These are phyloP conservation scores for Pseudopithomyces chartarum DNA, from an alignment of 2,329 filamentous ascomycete genomes.

Conservation along the genomic window DNA sequence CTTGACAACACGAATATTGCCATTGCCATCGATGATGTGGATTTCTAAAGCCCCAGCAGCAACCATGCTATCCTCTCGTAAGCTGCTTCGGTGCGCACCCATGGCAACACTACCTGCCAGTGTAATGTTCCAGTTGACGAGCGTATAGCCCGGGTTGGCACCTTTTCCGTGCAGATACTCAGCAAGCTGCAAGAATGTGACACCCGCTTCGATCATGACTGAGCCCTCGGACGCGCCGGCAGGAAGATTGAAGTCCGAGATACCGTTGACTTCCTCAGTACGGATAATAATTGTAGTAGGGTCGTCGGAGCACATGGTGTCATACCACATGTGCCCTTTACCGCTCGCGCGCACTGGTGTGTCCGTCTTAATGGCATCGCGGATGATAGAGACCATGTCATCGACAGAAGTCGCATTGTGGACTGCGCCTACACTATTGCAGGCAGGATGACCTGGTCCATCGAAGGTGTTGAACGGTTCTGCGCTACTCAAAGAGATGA, in stretches of 20 bases:
- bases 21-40: constrained; percentile 57
- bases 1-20: constrained; percentile 50
- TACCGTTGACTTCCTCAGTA: constrained; percentile 52
- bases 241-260: constrained; percentile 51
- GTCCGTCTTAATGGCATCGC: constrained; percentile 45
- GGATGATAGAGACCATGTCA: constrained; percentile 51
- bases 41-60: constrained; percentile 55
- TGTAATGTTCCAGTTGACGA: constrained; percentile 62
- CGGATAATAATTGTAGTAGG: constrained; percentile 54
- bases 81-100: constrained; percentile 57
- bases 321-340: constrained; percentile 60
- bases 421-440: constrained; percentile 47
- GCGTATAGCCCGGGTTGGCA: constrained; percentile 56
- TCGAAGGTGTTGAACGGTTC: constrained; percentile 55
- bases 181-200: constrained; percentile 55
- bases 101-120: constrained; percentile 58
- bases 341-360: constrained; percentile 54
- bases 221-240: constrained; percentile 42
- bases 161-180: constrained; percentile 55
- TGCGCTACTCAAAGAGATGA: neutral
- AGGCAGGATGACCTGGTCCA: constrained; percentile 55
- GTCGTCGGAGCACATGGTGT: constrained; percentile 59
- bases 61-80: constrained; percentile 57
- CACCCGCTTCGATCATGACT: constrained; percentile 58
- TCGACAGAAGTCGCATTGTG: constrained; percentile 53